Percentiles rank a stretch among this genome's conserved stretches.
Conservation (phyloP, 768 basidiomycete species). For the Podaxis sp. region DNA sequence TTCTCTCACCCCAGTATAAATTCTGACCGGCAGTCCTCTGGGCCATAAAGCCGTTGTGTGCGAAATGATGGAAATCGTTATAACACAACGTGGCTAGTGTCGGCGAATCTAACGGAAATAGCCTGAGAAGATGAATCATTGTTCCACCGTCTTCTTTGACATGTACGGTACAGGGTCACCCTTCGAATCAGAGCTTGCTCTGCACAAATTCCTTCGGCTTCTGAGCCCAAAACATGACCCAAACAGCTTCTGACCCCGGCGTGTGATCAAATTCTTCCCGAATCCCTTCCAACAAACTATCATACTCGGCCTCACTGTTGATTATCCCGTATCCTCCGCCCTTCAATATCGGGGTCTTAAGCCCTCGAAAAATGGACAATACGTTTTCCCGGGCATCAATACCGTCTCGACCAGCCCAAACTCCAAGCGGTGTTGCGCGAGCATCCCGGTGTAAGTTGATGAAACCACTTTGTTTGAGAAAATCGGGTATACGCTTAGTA, state of each 20-base stretch:
- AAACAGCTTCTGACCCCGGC: neutral
- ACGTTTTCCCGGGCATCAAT: slow-evolving; percentile 2
- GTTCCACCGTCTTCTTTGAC: too few relatives aligned
- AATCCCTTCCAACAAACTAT: neutral
- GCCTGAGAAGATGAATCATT: too few relatives aligned
- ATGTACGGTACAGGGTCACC: too few relatives aligned
- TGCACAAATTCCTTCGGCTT: neutral
- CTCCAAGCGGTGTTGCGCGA: slow-evolving; percentile 1
- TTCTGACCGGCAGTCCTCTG: too few relatives aligned
- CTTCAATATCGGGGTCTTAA: neutral
- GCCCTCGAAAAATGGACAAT: neutral
- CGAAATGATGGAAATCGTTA: too few relatives aligned
- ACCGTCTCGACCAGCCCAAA: slow-evolving; percentile 5
- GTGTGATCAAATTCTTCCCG: slow-evolving; percentile 1
- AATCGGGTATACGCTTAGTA: neutral
- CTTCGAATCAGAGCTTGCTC: neutral
- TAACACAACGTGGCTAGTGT: too few relatives aligned
- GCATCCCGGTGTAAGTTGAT: neutral
- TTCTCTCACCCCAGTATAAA: too few relatives aligned
- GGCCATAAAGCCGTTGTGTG: too few relatives aligned
- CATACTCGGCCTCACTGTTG: neutral
- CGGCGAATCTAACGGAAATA: too few relatives aligned
- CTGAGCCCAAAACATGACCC: slow-evolving; percentile 3
- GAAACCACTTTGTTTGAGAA: slow-evolving; percentile 2
- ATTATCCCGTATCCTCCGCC: slow-evolving; percentile 4